Evolutionary conservation across 2,329 filamentous ascomycete species (phyloP).

Genomic region (Nothomitra cinnamomea): DNA sequence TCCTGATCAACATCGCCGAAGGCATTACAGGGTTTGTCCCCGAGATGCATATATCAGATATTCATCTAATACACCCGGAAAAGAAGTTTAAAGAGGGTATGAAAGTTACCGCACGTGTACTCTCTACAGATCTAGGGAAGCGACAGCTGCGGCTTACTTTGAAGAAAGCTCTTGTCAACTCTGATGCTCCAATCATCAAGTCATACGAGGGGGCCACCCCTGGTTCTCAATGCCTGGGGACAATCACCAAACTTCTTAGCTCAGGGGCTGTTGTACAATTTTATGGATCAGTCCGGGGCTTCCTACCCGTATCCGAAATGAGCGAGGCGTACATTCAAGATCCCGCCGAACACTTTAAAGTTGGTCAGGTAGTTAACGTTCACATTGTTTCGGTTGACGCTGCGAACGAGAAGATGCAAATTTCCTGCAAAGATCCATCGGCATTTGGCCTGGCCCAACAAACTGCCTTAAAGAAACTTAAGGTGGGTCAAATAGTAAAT

Average conservation of each 20-base stretch:
- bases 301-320: constrained; percentile 90
- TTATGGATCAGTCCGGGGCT: constrained; percentile 68
- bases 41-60: constrained; percentile 75
- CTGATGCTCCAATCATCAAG: constrained; percentile 62
- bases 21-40: constrained; percentile 80
- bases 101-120: constrained; percentile 67
- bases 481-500: constrained; percentile 56
- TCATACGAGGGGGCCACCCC: constrained; percentile 56
- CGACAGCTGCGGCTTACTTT: constrained; percentile 72
- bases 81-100: constrained; percentile 87
- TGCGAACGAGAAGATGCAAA: constrained; percentile 53
- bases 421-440: constrained; percentile 84
- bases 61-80: constrained; percentile 77
- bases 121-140: constrained; percentile 61
- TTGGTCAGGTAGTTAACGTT: constrained; percentile 82
- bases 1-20: constrained; percentile 72
- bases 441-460: constrained; percentile 64
- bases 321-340: constrained; percentile 91
- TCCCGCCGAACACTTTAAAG: constrained; percentile 72
- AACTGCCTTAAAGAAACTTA: constrained; percentile 52
- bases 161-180: constrained; percentile 90
- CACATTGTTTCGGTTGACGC: constrained; percentile 69
- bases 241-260: constrained; percentile 62
- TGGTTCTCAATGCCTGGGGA: constrained; percentile 69
- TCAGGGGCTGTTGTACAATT: constrained; percentile 84